Base-by-base conservation (phyloP, 2,329 filamentous ascomycete genomes). In the Corynespora cassiicola region DNA sequence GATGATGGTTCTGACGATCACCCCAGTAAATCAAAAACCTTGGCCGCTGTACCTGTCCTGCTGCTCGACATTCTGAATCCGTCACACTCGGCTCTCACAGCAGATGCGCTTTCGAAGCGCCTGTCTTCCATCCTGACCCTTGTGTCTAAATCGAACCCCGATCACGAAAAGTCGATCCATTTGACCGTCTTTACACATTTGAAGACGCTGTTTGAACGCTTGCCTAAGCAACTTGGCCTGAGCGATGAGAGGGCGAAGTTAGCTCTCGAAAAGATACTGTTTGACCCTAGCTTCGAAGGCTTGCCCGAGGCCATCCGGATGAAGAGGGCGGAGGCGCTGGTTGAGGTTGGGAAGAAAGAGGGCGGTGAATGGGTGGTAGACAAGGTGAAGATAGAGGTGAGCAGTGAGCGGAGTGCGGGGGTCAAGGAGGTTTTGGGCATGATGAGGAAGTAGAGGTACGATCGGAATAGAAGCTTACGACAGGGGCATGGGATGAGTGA, bases 291-390 rank as follows among this genome's bases (percentile, higher is more conserved):
- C 16, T 57, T 56, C 27, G 53, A 56, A 19, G 56, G 54, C 2
- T 36, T 61, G 20, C 52, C 52, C 4, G 61, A 63, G 45, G 57
- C 55, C 5, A 54, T 58, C 39, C 40, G 60, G 20, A 30, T 59
- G 30, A 55, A 56, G 46, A 36, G 60, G 10, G 60, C 57, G 2
- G 50, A 65, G 23, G 58, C 60, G 4, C 31, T 63, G 20, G 32
- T 54, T 5, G 47, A 36, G 2, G 27, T 58, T 15, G 47, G 41
- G 2, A 60, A 50, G 39, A 31, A 43, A 4, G 35, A 34, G 17
- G 42, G 43, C 3, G 52, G 38, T 23, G 44, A 26, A 21, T 50
- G 48, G 41, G 31, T 57, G 16, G 42, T 35, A 10, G 45, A 55
- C 39, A 52, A 36, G 27, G 50, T 45, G 16, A 39, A 33, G 30